Conservation (phyloP, 83 land plant genomes). For the Larix sibirica region DNA sequence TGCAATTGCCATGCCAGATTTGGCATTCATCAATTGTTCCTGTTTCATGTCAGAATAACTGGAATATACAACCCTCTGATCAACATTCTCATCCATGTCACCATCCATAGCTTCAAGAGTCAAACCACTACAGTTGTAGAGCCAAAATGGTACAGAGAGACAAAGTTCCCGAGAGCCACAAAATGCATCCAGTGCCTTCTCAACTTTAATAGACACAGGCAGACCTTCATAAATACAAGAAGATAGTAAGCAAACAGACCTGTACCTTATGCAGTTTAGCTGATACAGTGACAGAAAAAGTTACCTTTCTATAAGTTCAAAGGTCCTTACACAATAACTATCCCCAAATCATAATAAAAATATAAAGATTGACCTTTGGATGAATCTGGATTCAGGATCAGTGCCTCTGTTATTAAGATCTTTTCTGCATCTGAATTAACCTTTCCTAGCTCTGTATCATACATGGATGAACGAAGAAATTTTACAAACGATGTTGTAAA, state of each 20-base stretch:
- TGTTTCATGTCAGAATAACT: slow-evolving; percentile 34
- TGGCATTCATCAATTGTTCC: slow-evolving; percentile 1
- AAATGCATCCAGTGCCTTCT: slow-evolving; percentile 62
- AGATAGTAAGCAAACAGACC: not conserved
- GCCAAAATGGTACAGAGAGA: slow-evolving; percentile 81
- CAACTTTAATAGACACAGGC: slow-evolving; percentile 49
- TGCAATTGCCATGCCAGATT: slow-evolving; percentile 43
- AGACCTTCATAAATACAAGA: slow-evolving; percentile 39
- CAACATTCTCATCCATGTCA: slow-evolving; percentile 29
- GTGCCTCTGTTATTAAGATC: slow-evolving; percentile 40
- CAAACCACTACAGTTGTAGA: slow-evolving; percentile 85
- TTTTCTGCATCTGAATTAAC: slow-evolving; percentile 47
- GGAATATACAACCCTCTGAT: slow-evolving; percentile 35
- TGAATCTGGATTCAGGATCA: slow-evolving; percentile 55
- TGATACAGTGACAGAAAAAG: not conserved
- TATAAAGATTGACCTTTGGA: slow-evolving; percentile 41
- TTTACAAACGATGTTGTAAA: slow-evolving; percentile 40
- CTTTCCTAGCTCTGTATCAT: slow-evolving; percentile 28
- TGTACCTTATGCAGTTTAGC: not conserved
- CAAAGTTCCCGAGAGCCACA: slow-evolving; percentile 83
- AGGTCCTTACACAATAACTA: not conserved
- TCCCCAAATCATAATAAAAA: not conserved
- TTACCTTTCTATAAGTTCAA: not conserved
- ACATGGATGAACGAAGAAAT: slow-evolving; percentile 62
- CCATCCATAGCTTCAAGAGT: slow-evolving; percentile 50